Evolutionary conservation across 139 green algal species (phyloP).

Genomic region (Chlamydomonas schloesseri): DNA sequence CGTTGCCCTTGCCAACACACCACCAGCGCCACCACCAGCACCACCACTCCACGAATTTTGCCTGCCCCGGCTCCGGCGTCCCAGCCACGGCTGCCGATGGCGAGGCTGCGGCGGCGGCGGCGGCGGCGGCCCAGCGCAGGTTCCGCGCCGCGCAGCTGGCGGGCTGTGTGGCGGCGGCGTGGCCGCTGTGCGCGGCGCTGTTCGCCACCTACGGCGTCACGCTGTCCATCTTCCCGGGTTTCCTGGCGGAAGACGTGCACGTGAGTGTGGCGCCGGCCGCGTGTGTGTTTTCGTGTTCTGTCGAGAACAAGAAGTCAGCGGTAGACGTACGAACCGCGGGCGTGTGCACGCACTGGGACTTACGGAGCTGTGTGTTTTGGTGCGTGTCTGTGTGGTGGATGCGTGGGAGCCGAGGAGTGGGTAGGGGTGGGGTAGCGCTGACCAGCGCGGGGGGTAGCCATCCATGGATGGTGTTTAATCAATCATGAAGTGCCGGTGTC

Average conservation of each 20-base stretch:
- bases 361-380: too few relatives aligned
- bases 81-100: background rate
- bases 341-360: too few relatives aligned
- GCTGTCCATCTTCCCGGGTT: constrained; percentile 91
- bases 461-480: too few relatives aligned
- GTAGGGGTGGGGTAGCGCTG: background rate
- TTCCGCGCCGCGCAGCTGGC: background rate
- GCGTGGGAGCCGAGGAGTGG: too few relatives aligned
- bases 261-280: constrained; percentile 38
- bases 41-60: background rate
- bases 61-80: too few relatives aligned
- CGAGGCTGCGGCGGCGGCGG: too few relatives aligned
- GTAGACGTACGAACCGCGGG: too few relatives aligned
- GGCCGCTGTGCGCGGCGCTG: constrained; percentile 40
- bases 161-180: background rate
- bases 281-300: background rate
- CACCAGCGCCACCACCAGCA: background rate
- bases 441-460: too few relatives aligned
- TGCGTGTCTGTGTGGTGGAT: too few relatives aligned
- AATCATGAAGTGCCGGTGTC: too few relatives aligned
- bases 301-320: background rate
- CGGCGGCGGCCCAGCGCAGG: too few relatives aligned
- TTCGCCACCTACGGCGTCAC: constrained; percentile 74
- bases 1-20: too few relatives aligned
- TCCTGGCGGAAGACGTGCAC: constrained; percentile 89